Evolutionary conservation across 2,329 filamentous ascomycete genomes (phyloP), one percentile per base, ranked within the genome.

Genomic region (Arthroderma sp.): DNA sequence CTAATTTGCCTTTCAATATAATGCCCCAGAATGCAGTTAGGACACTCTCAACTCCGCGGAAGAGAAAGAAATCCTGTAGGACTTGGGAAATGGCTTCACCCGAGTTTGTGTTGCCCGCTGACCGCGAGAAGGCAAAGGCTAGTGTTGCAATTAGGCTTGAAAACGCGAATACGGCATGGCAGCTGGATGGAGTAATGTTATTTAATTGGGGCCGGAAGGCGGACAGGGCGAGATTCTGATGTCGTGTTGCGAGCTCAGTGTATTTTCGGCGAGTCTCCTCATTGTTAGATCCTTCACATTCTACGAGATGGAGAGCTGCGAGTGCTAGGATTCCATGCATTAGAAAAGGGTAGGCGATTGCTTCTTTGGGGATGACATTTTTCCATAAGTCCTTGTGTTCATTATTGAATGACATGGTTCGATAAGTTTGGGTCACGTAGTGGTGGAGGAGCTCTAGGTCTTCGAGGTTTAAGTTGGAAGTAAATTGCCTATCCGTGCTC

Each of bases 371-470:
- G 15, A 58, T 53, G 9, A 47, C 44, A 8, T 40, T 50, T 29
- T 50, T 56, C 53, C 56, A 57, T 2, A 55, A 50, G 31, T 49
- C 48, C 31, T 47, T 39, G 38, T 51, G 54, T 36, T 50, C 46
- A 30, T 46, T 47, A 29, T 51, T 48, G 22, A 51, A 46, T 2
- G 56, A 53, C 9, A 58, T 44, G 2, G 56, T 56, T 40, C 45
- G 50, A 39, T 61, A 62, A 15, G 59, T 62, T 27, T 55, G 48
- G 8, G 58, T 63, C 7, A 60, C 63, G 47, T 63, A 69, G 46
- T 61, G 58, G 49, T 69, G 64, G 40, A 69, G 59, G 29, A 69
- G 54, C 46, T 68, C 64, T n/a, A 69, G 52, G 47, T 69, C 66
- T n/a, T 62, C 53, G n/a, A 64, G 43, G 40, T 58, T 50, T 33